These are phyloP conservation scores for Pseudocercospora fuligena DNA, from an alignment of 2,329 filamentous ascomycete genomes.

Conservation along the genomic window DNA sequence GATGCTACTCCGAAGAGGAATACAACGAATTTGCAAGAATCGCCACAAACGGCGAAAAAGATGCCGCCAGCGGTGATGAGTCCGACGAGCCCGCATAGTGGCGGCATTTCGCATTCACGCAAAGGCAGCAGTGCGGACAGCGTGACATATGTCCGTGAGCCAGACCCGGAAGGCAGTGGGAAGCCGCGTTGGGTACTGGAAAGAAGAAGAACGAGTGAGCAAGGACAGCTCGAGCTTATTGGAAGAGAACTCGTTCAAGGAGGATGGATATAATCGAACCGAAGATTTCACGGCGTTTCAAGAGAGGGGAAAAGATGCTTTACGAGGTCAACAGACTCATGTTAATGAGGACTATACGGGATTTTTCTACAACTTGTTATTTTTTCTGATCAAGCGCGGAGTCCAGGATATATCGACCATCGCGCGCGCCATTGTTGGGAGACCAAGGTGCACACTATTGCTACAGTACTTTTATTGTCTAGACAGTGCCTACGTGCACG, in stretches of 20 bases:
- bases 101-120: constrained; percentile 32
- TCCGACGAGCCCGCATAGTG: constrained; percentile 14
- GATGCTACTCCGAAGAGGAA: constrained; percentile 31
- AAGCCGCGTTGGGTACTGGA: constrained; percentile 71
- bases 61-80: constrained; percentile 19
- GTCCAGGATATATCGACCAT: background rate
- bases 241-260: constrained; percentile 68
- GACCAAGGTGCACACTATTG: background rate
- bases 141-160: constrained; percentile 68
- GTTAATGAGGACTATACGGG: background rate
- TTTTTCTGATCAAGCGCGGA: constrained; percentile 2
- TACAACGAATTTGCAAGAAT: constrained; percentile 4
- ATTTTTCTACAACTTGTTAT: background rate
- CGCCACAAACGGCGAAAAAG: constrained; percentile 31
- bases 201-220: constrained; percentile 67
- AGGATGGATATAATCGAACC: constrained; percentile 44
- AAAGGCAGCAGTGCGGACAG: constrained; percentile 65
- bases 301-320: background rate
- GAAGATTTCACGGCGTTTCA: background rate
- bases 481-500: background rate
- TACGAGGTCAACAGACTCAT: constrained; percentile 3
- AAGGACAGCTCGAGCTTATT: constrained; percentile 67
- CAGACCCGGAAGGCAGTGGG: constrained; percentile 64
- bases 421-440: background rate
- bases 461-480: constrained; percentile 4